phyloP scores from a whole-genome alignment of 2,329 filamentous ascomycete genomes.

The Stagonosporopsis vannaccii region DNA sequence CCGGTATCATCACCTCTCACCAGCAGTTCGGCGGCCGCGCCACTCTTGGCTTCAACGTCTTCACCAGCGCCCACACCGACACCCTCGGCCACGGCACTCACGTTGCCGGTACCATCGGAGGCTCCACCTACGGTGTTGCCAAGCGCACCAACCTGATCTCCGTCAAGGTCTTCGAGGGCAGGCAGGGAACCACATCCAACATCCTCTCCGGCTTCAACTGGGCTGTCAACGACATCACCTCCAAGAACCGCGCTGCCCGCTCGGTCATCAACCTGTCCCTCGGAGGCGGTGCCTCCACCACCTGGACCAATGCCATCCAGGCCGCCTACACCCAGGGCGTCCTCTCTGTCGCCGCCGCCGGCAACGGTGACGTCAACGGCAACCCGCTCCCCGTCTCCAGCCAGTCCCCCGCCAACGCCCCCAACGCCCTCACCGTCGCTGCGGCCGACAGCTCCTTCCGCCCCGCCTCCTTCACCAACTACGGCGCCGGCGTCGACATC shows the following conservation, averaged over 20 bases:
- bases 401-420: conserved; percentile 36
- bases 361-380: conserved; percentile 31
- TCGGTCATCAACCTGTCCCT: conserved; percentile 43
- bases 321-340: conserved; percentile 33
- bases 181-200: conserved; percentile 7
- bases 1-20: conserved; percentile 64
- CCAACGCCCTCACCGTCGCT: conserved; percentile 39
- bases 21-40: conserved; percentile 34
- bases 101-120: conserved; percentile 27
- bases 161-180: conserved; percentile 37
- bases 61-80: conserved; percentile 21
- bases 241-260: conserved; percentile 20
- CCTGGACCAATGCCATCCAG: conserved; percentile 36
- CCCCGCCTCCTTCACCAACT: conserved; percentile 40
- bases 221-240: conserved; percentile 32
- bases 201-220: conserved; percentile 33
- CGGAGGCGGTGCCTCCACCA: conserved; percentile 29
- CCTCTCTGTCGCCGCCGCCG: conserved; percentile 43
- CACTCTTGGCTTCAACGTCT: conserved; percentile 25
- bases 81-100: conserved; percentile 35
- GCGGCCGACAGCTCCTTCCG: conserved; percentile 33
- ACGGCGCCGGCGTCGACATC: conserved; percentile 36
- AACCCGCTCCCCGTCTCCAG: conserved; percentile 24
- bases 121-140: conserved; percentile 28
- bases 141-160: conserved; percentile 35